Conservation (phyloP, 345 rosid genomes). For the Arabis alpina region DNA sequence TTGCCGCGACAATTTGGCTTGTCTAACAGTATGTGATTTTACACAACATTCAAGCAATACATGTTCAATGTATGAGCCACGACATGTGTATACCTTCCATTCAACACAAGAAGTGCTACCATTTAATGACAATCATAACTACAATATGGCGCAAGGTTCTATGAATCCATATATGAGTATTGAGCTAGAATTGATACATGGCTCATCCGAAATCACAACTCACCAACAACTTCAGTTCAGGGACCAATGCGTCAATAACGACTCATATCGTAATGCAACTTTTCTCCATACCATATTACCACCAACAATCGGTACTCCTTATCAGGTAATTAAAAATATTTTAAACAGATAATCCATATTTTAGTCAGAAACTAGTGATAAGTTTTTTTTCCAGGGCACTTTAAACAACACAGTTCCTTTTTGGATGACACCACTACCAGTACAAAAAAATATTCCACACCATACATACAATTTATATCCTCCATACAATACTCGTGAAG, state of each 20-base stretch:
- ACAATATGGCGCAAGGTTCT: conserved; percentile 13
- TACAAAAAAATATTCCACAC: conserved; percentile 5
- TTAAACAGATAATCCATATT: not conserved
- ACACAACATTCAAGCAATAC: not conserved
- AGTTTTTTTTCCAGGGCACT: conserved; percentile 6
- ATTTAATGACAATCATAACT: not conserved
- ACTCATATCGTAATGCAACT: conserved; percentile 10
- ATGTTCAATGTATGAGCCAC: conserved; percentile 6
- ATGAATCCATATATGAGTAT: conserved; percentile 2
- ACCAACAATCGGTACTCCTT: not conserved
- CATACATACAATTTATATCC: conserved; percentile 22
- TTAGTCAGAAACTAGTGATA: not conserved
- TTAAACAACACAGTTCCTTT: not conserved
- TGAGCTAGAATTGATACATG: not conserved
- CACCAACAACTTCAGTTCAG: conserved; percentile 20
- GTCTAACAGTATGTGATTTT: conserved; percentile 6
- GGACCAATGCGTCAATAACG: not conserved
- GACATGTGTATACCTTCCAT: not conserved
- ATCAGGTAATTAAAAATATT: conserved; percentile 23
- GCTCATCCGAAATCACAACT: conserved; percentile 7
- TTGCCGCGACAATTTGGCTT: conserved; percentile 7
- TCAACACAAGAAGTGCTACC: conserved; percentile 3
- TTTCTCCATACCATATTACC: not conserved
- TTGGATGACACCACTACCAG: not conserved
- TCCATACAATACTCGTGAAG: conserved; percentile 36